These are phyloP conservation scores for Amoebophrya sp. DNA, from an alignment of 169 alveolate genomes.

Conservation along the genomic window DNA sequence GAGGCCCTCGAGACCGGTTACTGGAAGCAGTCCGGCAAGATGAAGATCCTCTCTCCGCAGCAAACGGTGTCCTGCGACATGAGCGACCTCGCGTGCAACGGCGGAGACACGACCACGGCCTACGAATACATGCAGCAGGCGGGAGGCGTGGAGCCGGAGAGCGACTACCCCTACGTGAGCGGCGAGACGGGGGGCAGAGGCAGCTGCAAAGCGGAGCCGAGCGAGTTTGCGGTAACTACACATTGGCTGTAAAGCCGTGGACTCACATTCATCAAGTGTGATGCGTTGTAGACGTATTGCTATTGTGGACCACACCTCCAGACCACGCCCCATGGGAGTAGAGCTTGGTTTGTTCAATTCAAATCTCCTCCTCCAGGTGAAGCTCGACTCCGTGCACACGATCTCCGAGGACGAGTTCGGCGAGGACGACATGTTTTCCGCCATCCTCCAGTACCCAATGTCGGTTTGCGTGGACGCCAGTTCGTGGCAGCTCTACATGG, in stretches of 20 bases:
- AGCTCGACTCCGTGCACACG: background rate
- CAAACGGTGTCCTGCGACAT: conserved; percentile 49
- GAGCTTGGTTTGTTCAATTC: no score
- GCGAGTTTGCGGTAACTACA: background rate
- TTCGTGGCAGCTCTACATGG: background rate
- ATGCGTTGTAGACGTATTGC: no score
- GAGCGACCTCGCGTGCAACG: conserved; percentile 47
- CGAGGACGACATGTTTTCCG: background rate
- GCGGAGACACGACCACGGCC: conserved; percentile 50
- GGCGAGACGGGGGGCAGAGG: background rate
- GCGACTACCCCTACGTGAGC: background rate
- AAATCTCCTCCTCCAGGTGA: no score
- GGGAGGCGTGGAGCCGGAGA: background rate
- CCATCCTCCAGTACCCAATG: background rate
- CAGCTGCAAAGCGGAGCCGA: background rate
- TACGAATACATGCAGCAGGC: conserved; percentile 27
- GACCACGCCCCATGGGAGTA: no score
- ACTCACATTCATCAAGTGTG: no score
- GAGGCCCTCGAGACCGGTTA: conserved; percentile 47
- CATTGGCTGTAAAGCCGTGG: no score
- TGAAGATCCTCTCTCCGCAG: conserved; percentile 47
- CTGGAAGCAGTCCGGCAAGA: background rate
- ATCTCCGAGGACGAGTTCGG: background rate
- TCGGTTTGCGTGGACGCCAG: background rate
- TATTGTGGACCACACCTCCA: no score